Percentiles rank a stretch among this genome's conserved stretches.
Conservation (phyloP, 2,329 filamentous ascomycete genomes). For the Arthrobotrys musiformis region DNA sequence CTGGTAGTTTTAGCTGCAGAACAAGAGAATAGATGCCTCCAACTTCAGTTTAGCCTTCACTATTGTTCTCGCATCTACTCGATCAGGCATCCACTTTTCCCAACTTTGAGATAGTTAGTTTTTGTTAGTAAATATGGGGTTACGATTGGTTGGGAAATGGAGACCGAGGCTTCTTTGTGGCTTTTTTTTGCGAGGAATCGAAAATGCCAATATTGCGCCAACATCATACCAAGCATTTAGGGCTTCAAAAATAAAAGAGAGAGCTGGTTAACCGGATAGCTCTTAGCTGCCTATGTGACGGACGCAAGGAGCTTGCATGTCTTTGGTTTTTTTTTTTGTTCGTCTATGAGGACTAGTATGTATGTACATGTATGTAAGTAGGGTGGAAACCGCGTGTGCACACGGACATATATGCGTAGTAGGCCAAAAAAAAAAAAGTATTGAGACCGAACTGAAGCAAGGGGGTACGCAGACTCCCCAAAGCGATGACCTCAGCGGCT, state of each 20-base stretch:
- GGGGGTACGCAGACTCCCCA: conserved; percentile 27
- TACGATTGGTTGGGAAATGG: conserved; percentile 45
- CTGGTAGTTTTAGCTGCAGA: too few relatives aligned
- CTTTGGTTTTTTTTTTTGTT: conserved; percentile 2
- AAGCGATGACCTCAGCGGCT: conserved; percentile 56
- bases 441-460: conserved; percentile 43
- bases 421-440: conserved; percentile 1
- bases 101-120: conserved; percentile 25
- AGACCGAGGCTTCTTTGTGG: conserved; percentile 28
- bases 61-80: not conserved
- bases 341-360: not conserved
- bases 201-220: conserved; percentile 13
- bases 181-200: too few relatives aligned
- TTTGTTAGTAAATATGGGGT: not conserved
- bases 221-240: not conserved
- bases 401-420: conserved; percentile 18
- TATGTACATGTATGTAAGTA: not conserved
- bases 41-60: not conserved
- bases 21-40: not conserved
- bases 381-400: not conserved
- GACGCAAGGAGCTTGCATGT: conserved; percentile 21
- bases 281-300: conserved; percentile 25
- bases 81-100: conserved; percentile 30
- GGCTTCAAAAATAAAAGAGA: not conserved
- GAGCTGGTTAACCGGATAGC: too few relatives aligned